Evolutionary conservation across 495 filamentous ascomycete species (phyloP), one percentile per base, ranked within the genome.

Genomic region (Talaromyces wortmannii): DNA sequence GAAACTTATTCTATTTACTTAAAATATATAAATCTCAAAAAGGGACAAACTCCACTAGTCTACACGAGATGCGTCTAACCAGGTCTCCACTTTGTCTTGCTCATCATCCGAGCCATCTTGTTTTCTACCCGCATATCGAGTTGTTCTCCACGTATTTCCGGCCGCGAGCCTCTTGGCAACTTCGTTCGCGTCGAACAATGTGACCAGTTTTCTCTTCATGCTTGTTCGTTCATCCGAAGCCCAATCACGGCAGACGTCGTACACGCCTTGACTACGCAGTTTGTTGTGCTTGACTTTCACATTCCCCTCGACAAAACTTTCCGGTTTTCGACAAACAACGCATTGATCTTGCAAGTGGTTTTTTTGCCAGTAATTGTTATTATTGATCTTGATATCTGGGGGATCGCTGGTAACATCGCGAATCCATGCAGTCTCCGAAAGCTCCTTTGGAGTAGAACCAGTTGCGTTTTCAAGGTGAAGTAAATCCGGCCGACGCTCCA

Each of bases 131-230:
- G 2, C 1, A 40, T 40, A 2, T 5, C 36, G 8, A 40, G 36
- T 29, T 29, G 57, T 30, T 15, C 31, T 23, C 42, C 51, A 30
- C 31, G 13, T 13, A 2, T 53, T 50, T 55, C 63, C 60, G 56
- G 73, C 59, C 29, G 78, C 78, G 46, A 91, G 60, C 31, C 88
- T 64, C 63, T 81, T 84, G 2, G 86, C 81, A 7, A 90, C 85
- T 59, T 89, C 84, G 57, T 89, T 90, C 8, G 86, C 86, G 61
- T 90, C 85, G 58, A 79, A 75, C 57, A 90, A 66, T 53, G 75
- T 85, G 30, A 90, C 86, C 7, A 90, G 71, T 42, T 72, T 78
- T 47, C 87, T 71, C 71, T 84, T 87, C 31, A 51, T 54, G 45
- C 43, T 54, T 16, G 47, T 15, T 5, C 42, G 16, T 18, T 15